Conservation (phyloP, 1,139 yeast species). For the Yamadazyma atlantica region DNA sequence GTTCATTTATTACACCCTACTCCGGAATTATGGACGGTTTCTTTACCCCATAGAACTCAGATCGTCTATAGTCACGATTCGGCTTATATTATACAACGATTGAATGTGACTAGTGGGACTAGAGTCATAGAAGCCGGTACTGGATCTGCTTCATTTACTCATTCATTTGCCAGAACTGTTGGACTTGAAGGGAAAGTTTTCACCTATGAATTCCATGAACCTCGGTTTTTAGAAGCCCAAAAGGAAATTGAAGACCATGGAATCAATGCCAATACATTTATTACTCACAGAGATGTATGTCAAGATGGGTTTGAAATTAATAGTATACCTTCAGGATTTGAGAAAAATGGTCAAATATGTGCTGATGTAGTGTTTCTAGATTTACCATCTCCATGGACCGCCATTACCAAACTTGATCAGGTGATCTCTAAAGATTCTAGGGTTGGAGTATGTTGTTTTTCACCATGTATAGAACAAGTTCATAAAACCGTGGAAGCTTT, state of each 20-base stretch:
- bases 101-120: slow-evolving; percentile 71
- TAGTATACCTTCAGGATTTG: slow-evolving; percentile 33
- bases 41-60: slow-evolving; percentile 96
- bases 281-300: slow-evolving; percentile 94
- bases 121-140: slow-evolving; percentile 96
- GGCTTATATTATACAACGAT: slow-evolving; percentile 80
- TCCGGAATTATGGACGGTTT: slow-evolving; percentile 93
- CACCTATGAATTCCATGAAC: slow-evolving; percentile 90
- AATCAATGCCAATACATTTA: slow-evolving; percentile 47
- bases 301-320: slow-evolving; percentile 71
- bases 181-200: slow-evolving; percentile 62
- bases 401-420: slow-evolving; percentile 69
- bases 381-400: slow-evolving; percentile 96
- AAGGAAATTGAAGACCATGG: slow-evolving; percentile 76
- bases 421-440: slow-evolving; percentile 57
- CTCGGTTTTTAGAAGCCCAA: slow-evolving; percentile 76
- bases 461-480: slow-evolving; percentile 98
- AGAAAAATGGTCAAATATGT: slow-evolving; percentile 25
- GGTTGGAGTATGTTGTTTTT: slow-evolving; percentile 85
- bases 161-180: slow-evolving; percentile 83
- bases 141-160: slow-evolving; percentile 95
- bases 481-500: slow-evolving; percentile 77
- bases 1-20: slow-evolving; percentile 87
- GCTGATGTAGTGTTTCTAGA: slow-evolving; percentile 85
- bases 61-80: slow-evolving; percentile 97